Conservation (phyloP, 164 flowering plant genomes). For the Pachysandra terminalis region DNA sequence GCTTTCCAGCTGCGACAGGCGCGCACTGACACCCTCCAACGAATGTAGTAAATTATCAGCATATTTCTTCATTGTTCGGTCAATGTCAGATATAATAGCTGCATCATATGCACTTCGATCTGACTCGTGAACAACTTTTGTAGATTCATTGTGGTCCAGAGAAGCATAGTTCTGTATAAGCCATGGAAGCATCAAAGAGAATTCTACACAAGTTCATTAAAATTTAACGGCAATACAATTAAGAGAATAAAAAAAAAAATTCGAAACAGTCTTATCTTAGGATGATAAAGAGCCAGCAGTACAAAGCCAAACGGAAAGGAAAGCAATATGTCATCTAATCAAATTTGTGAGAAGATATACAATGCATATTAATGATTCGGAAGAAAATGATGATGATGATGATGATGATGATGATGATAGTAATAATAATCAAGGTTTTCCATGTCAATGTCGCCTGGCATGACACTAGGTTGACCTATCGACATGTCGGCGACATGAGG, state of each 20-base stretch:
- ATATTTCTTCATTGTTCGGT: conserved; percentile 75
- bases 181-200: neutral
- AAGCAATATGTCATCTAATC: too few species aligned
- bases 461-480: too few species aligned
- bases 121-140: conserved; percentile 6
- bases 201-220: neutral
- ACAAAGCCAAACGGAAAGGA: too few species aligned
- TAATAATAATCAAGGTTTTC: too few species aligned
- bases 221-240: neutral
- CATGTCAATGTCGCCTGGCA: too few species aligned
- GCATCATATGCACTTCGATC: conserved; percentile 32
- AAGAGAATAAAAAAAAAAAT: neutral
- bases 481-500: too few species aligned
- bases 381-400: too few species aligned
- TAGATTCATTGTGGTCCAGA: conserved; percentile 7
- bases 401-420: too few species aligned
- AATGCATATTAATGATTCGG: too few species aligned
- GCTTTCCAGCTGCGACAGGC: conserved; percentile 73
- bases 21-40: conserved; percentile 74
- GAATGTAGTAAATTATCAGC: conserved; percentile 65
- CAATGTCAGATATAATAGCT: conserved; percentile 62
- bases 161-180: conserved; percentile 4
- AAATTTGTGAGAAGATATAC: too few species aligned
- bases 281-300: too few species aligned
- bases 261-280: too few species aligned